Evolutionary conservation across 352 stramenopile genomes (phyloP).

Genomic region (Phytophthora vignae): DNA sequence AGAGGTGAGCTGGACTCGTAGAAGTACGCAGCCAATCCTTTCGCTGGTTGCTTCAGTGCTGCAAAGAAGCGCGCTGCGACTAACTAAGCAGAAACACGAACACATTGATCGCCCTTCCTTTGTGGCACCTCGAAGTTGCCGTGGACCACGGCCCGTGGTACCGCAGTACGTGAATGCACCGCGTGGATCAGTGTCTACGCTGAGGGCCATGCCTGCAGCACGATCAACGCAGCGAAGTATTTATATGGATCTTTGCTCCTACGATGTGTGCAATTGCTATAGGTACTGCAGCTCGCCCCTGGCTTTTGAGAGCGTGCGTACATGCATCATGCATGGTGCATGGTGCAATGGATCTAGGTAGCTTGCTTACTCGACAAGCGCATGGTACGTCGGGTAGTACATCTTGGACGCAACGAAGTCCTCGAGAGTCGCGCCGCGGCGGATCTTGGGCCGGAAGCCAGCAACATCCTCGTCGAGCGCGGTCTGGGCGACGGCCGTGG

Average conservation of each 20-base stretch:
- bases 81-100: conserved; percentile 16
- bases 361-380: conserved; percentile 87
- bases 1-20: conserved; percentile 19
- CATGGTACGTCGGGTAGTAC: conserved; percentile 95
- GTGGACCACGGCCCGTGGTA: neutral
- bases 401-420: conserved; percentile 94
- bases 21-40: conserved; percentile 22
- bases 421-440: conserved; percentile 80
- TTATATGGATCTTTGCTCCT: conserved; percentile 19
- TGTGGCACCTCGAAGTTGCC: conserved; percentile 14
- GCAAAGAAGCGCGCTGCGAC: conserved; percentile 20
- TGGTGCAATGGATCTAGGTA: neutral
- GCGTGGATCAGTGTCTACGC: conserved; percentile 9
- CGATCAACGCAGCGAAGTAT: conserved; percentile 17
- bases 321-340: conserved; percentile 7
- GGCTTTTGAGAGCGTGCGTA: conserved; percentile 25
- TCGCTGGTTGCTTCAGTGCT: conserved; percentile 27
- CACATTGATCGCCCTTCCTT: conserved; percentile 11
- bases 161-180: conserved; percentile 1
- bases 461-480: conserved; percentile 92
- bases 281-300: conserved; percentile 21
- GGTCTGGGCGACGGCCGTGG: conserved; percentile 91
- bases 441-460: conserved; percentile 77
- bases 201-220: conserved; percentile 27
- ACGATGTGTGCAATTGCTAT: conserved; percentile 31